Conservation (phyloP, 139 green algal species). For the Micromonas commoda region DNA sequence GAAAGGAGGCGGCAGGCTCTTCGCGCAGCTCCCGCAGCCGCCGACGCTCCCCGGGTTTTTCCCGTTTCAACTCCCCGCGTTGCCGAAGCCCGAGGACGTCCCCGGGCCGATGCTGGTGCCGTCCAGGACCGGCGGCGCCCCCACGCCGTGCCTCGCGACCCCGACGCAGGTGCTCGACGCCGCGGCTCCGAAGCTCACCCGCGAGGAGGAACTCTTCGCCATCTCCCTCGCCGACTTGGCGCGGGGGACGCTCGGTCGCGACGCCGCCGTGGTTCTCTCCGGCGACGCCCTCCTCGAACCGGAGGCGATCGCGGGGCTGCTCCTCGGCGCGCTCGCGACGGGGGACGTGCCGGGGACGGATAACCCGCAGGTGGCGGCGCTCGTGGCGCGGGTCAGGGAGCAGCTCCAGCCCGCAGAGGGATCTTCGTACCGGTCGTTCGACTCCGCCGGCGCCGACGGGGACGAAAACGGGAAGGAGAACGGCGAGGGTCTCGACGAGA, state of each 20-base stretch:
- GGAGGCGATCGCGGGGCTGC: slow-evolving; percentile 9
- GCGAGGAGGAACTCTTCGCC: slow-evolving; percentile 34
- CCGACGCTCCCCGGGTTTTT: background rate
- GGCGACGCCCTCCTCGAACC: slow-evolving; percentile 18
- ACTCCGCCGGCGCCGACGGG: background rate
- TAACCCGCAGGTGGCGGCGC: background rate
- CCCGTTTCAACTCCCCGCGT: background rate
- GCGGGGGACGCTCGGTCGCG: background rate
- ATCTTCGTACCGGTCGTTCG: too few relatives aligned
- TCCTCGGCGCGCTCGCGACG: background rate
- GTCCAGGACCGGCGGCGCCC: background rate
- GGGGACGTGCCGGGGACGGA: background rate
- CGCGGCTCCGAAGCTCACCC: slow-evolving; percentile 23
- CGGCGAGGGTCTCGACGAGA: background rate
- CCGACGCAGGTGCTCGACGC: slow-evolving; percentile 12
- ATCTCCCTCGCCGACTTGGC: slow-evolving; percentile 21
- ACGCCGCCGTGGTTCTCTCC: slow-evolving; percentile 13
- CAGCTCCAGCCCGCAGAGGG: background rate
- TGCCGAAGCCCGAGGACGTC: slow-evolving; percentile 30
- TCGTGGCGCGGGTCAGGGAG: background rate
- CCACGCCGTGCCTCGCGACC: slow-evolving; percentile 4
- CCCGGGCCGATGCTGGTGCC: slow-evolving; percentile 24
- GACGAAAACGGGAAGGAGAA: background rate
- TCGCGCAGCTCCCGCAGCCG: slow-evolving; percentile 9
- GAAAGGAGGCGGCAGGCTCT: background rate